Percentiles rank a stretch among this genome's conserved stretches.
Evolutionary conservation across 2,329 filamentous ascomycete genomes (phyloP).

Genomic region (Xylaria sp.): DNA sequence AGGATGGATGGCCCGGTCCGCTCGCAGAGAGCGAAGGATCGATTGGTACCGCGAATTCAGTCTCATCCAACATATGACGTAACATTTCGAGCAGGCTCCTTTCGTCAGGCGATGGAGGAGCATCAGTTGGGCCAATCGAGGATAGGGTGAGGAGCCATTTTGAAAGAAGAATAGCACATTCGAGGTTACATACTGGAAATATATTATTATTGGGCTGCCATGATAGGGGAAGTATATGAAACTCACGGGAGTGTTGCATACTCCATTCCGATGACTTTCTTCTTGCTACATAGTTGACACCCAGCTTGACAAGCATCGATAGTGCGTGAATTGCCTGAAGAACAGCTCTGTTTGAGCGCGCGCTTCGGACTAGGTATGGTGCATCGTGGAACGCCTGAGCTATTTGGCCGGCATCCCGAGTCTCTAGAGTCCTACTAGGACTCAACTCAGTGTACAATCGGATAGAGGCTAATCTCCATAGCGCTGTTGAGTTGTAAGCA

Average conservation of each 20-base stretch:
- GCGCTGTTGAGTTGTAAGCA: conserved; percentile 72
- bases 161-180: conserved; percentile 69
- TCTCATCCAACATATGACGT: conserved; percentile 69
- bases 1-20: conserved; percentile 50
- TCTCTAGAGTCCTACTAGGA: conserved; percentile 71
- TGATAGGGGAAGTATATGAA: background rate
- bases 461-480: conserved; percentile 70
- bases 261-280: conserved; percentile 71
- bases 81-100: conserved; percentile 65
- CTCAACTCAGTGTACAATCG: conserved; percentile 73
- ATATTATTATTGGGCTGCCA: conserved; percentile 26
- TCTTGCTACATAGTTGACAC: conserved; percentile 70
- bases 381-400: conserved; percentile 69
- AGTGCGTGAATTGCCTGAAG: conserved; percentile 75
- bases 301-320: conserved; percentile 72
- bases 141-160: conserved; percentile 69
- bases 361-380: conserved; percentile 67
- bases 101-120: conserved; percentile 63
- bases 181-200: conserved; percentile 66
- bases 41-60: conserved; percentile 69
- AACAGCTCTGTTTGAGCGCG: conserved; percentile 70
- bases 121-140: conserved; percentile 61
- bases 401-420: conserved; percentile 70
- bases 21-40: conserved; percentile 63
- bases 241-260: conserved; percentile 69